A percentile compares a stretch with the other conserved stretches of the same genome.
Conservation (phyloP, 371 early-diverging fungal genomes). For the Zychaea mexicana region DNA sequence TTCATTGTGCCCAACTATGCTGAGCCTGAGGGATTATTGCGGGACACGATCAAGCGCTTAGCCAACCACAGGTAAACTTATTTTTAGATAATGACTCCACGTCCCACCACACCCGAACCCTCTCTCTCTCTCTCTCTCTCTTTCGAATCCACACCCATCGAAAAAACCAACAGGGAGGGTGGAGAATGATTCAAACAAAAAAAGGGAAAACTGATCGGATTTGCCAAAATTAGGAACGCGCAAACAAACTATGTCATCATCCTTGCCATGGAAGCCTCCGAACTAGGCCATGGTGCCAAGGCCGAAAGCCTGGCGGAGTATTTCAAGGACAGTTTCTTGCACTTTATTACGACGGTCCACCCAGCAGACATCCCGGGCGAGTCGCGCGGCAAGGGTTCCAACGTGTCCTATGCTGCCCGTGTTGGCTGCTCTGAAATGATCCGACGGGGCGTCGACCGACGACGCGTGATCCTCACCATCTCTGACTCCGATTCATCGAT, state of each 20-base stretch:
- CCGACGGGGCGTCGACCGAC: constrained; percentile 29
- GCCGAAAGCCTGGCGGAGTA: constrained; percentile 56
- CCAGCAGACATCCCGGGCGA: constrained; percentile 76
- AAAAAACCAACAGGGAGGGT: background rate
- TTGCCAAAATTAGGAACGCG: constrained; percentile 34
- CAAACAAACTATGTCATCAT: constrained; percentile 55
- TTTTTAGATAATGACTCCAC: no score
- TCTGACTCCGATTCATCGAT: constrained; percentile 50
- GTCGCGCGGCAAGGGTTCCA: constrained; percentile 76
- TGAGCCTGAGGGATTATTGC: constrained; percentile 50
- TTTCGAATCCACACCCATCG: no score
- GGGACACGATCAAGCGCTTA: constrained; percentile 46
- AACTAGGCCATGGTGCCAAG: constrained; percentile 60
- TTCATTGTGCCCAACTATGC: constrained; percentile 69
- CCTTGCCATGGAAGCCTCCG: constrained; percentile 80
- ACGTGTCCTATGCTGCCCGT: constrained; percentile 74
- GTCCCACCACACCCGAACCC: no score
- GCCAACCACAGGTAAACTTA: constrained; percentile 43
- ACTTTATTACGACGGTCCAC: constrained; percentile 68
- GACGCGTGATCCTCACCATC: constrained; percentile 63
- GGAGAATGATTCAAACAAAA: background rate
- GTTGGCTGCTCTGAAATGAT: constrained; percentile 35
- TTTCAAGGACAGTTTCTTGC: constrained; percentile 52
- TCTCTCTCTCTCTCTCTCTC: no score
- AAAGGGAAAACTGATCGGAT: background rate